Base-by-base conservation (phyloP, 768 basidiomycete species). In the Tricholoma saponaceum region DNA sequence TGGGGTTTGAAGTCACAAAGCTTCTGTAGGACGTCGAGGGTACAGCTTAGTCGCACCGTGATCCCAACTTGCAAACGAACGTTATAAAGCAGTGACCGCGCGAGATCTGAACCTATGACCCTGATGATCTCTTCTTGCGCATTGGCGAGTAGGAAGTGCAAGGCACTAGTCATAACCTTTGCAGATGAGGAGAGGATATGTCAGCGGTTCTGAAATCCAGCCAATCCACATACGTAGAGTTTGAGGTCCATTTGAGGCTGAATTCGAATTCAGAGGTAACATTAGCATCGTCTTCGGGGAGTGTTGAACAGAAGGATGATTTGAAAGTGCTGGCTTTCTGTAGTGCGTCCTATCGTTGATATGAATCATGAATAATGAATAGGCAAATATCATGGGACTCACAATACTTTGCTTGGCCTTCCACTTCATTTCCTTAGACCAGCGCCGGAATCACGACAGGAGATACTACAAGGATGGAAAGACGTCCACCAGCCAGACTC, bases 181-280 rank as follows among this genome's bases (percentile, higher is more conserved):
- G 35, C 53, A 43, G 53, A 50, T 30, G 23, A 18, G 14, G 16
- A 49, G 26, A 49, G 16, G 16, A 49, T 25, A 53, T 28, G 26
- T 49, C 49, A 47, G 13, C 18, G 7, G 47, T 30, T 28, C 26
- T 0, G 26, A 18, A n/a, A 8, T 10, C 26, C 2, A 30, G 16
- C 2, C 51, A 61, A 46, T 23, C 83, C 5, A 78, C 73, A 66
- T 87, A 90, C 86, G 90, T 89, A 26, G 88, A 90, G 67, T 90
- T 90, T 16, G 90, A 89, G 1, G 86, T 83, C 87, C 88, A 89
- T 58, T 87, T 85, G 46, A 90, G 74, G 62, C 90, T 88, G 60
- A 83, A 84, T 62, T 88, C 85, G 46, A 79, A 80, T 58, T 78
- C 65, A 5, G 76, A 68, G 32, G 68, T 70, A 37, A 69, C 56